Percentiles rank a stretch among this genome's conserved stretches.
Evolutionary conservation across 495 filamentous ascomycete species (phyloP).

Genomic region (Aspergillus wentii): DNA sequence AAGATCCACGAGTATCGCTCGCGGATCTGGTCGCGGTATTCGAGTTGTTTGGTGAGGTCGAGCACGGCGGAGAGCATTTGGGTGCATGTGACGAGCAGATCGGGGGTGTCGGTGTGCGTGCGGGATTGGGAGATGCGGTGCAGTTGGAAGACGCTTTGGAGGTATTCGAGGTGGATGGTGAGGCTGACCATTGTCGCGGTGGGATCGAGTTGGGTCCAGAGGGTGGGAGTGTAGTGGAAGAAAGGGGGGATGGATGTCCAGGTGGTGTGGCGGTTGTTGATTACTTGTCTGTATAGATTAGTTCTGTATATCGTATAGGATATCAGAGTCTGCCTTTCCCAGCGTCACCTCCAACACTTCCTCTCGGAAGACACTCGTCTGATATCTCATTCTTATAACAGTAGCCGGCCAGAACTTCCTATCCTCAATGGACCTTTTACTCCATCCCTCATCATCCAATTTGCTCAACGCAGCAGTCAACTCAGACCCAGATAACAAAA

Average conservation of each 20-base stretch:
- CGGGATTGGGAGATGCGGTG: conserved; percentile 42
- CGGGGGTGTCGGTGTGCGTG: conserved; percentile 27
- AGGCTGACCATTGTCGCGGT: no score
- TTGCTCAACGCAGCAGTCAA: conserved; percentile 18
- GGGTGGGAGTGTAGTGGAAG: conserved; percentile 21
- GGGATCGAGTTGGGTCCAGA: no score
- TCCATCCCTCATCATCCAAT: conserved; percentile 45
- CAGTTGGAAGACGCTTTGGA: conserved; percentile 45
- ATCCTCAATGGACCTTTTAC: no score
- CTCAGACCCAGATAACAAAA: conserved; percentile 30
- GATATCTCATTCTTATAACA: conserved; percentile 36
- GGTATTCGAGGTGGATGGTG: conserved; percentile 30
- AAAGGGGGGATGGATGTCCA: conserved; percentile 13
- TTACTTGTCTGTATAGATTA: conserved; percentile 3
- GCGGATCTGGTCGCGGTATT: conserved; percentile 3
- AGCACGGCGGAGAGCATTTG: conserved; percentile 36
- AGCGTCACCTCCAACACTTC: conserved; percentile 50
- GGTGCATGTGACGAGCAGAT: conserved; percentile 37
- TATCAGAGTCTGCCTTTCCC: conserved; percentile 14
- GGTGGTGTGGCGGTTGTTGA: no score
- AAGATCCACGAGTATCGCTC: conserved; percentile 8
- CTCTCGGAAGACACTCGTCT: conserved; percentile 37
- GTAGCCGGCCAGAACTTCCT: no score
- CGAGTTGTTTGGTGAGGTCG: conserved; percentile 12
- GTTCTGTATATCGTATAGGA: conserved; percentile 5